phyloP scores from a whole-genome alignment of 1,284 basidiomycete species.

The Heliocybe sulcata region DNA sequence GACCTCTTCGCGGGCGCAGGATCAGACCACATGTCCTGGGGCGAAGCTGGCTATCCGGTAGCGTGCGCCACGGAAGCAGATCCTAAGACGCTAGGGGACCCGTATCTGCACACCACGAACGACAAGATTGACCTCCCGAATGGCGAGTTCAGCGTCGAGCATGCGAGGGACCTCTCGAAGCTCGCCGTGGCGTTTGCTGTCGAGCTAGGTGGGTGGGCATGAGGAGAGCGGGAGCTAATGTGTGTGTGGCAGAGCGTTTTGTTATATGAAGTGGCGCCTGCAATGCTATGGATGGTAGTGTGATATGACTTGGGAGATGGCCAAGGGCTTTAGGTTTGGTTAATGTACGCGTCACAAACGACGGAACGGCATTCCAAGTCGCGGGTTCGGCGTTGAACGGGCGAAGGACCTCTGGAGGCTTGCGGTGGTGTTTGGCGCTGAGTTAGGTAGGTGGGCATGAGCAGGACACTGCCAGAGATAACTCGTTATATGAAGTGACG shows the following conservation, averaged over 20 bases:
- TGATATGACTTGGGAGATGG: no score
- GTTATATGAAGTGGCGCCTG: no score
- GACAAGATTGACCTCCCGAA: conserved; percentile 37
- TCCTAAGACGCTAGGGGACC: conserved; percentile 17
- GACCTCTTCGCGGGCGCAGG: conserved; percentile 9
- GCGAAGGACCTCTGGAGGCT: no score
- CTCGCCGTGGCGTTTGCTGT: conserved; percentile 38
- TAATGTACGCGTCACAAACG: no score
- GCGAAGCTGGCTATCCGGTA: conserved; percentile 32
- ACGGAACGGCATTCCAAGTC: no score
- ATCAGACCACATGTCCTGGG: conserved; percentile 38
- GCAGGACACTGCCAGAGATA: no score
- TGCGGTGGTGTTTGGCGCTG: no score
- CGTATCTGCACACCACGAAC: conserved; percentile 37
- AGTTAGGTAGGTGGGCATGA: no score
- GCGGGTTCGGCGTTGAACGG: no score
- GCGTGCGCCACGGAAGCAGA: conserved; percentile 22
- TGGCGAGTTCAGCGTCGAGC: conserved; percentile 40
- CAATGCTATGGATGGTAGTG: not conserved
- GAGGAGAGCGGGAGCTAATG: not conserved
- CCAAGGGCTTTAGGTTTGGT: no score
- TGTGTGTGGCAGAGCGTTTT: not conserved
- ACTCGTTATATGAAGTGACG: no score
- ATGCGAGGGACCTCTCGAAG: conserved; percentile 40
- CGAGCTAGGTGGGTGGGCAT: conserved; percentile 20